Evolutionary conservation across 805 yeast genomes (phyloP).

Genomic region (Kluyveromyces nonfermentans): DNA sequence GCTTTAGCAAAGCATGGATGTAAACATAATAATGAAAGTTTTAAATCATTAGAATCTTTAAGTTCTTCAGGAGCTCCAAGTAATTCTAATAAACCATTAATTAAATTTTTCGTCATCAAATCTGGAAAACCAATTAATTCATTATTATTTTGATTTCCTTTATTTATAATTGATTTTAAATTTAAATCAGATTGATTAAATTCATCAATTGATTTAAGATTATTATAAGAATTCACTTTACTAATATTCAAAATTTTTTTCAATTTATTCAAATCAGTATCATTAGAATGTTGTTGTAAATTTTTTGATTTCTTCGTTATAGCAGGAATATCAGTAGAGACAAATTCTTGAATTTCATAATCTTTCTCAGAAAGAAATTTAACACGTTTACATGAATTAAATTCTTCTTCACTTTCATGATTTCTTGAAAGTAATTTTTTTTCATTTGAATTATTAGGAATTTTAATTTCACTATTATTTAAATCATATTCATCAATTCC

Average conservation of each 20-base stretch:
- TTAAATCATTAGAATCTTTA: constrained; percentile 1
- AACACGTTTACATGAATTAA: neutral
- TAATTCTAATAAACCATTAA: constrained; percentile 1
- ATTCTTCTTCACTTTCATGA: neutral
- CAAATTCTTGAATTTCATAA: constrained; percentile 1
- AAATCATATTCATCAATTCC: no score
- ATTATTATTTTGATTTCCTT: neutral
- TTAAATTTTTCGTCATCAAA: neutral
- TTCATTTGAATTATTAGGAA: neutral
- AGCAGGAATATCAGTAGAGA: neutral
- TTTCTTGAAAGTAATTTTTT: no score
- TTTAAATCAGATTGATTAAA: no score
- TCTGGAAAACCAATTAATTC: neutral
- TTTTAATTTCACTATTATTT: neutral
- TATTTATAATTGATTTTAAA: neutral
- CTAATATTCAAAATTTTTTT: no score
- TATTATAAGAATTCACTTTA: neutral
- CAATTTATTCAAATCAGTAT: neutral
- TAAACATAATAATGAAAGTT: constrained; percentile 1
- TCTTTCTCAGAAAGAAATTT: neutral
- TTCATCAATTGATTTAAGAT: neutral
- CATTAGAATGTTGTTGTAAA: neutral
- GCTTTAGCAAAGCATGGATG: constrained; percentile 1
- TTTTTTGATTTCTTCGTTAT: neutral
- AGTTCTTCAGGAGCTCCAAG: constrained; percentile 3